Conservation (phyloP, 2,329 filamentous ascomycete genomes). For the Clonostachys solani region DNA sequence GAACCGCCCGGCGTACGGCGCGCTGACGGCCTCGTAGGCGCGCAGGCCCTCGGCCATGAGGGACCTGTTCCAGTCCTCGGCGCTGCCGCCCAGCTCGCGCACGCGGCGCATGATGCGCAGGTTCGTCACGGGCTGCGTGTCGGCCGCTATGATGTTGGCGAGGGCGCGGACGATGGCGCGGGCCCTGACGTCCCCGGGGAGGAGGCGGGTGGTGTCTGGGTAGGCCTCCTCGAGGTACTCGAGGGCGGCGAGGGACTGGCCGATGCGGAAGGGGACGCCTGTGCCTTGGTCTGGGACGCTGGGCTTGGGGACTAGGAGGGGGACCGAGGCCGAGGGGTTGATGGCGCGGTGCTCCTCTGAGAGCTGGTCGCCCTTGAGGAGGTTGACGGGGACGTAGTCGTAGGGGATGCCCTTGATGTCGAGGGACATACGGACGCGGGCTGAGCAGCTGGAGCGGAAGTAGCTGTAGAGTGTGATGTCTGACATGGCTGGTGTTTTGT, state of each 20-base stretch:
- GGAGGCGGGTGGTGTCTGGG: constrained; percentile 30
- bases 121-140: constrained; percentile 54
- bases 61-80: constrained; percentile 44
- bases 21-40: constrained; percentile 47
- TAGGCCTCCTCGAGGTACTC: constrained; percentile 58
- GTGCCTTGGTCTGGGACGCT: not conserved
- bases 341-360: constrained; percentile 33
- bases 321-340: constrained; percentile 52
- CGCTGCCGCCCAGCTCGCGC: constrained; percentile 22
- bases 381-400: constrained; percentile 42
- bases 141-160: constrained; percentile 47
- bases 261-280: constrained; percentile 31
- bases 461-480: constrained; percentile 50
- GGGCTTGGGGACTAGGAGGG: constrained; percentile 39
- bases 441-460: constrained; percentile 60
- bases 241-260: constrained; percentile 55
- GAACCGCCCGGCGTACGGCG: constrained; percentile 37
- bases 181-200: constrained; percentile 36
- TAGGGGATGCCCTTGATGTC: constrained; percentile 48
- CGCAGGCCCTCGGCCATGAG: constrained; percentile 47
- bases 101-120: constrained; percentile 4
- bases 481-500: not conserved
- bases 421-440: constrained; percentile 55
- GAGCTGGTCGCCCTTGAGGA: constrained; percentile 48
- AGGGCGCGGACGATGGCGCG: constrained; percentile 50